Base-by-base conservation (phyloP, 1,284 basidiomycete species). In the Pseudomicrostroma phylloplanum region DNA sequence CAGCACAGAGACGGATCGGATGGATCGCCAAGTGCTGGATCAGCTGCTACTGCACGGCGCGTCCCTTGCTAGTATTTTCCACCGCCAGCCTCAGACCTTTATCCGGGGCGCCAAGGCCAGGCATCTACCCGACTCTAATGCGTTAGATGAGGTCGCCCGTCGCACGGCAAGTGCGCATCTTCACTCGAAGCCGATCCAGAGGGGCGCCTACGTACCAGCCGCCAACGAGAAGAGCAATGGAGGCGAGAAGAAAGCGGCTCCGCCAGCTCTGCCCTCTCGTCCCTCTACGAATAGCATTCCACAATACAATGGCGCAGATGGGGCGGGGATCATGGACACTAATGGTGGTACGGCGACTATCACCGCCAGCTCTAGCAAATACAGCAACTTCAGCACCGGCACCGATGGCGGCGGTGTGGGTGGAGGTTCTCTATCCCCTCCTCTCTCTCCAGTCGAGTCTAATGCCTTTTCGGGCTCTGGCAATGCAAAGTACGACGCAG, bases 1-100 rank as follows among this genome's bases (percentile, higher is more conserved):
- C 68, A 93, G 91, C n/a, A 97, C 92, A 1, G 93, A 98, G 79
- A 91, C 92, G 6, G 96, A 99, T 77, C 83, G 92, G 46, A 96
- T 98, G 91, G 85, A 70, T 82, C 81, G 77, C 2, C 67, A 71
- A 41, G 54, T 78, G 26, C 61, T 79, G 9, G 77, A 79, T 56
- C 77, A 79, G 58, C 64, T 79, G 11, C 59, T 78, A 4, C 62
- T 79, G 25, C 77, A 79, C 54, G 74, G 67, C 6, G 67, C 67
- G 12, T 71, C 67, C 49, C 60, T 79, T n/a, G 67, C 70, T 0
- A 66, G 67, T 54, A 75, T 79, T 40, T 78, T 74, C 48, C 74
- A 77, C 21, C 61, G 72, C 0, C 70, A 70, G 26, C 77, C 76
- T 0, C 69, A 77, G 54, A 72, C 71, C 4, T 77, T 78, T 46